Evolutionary conservation across 441 rosid species (phyloP).

Genomic region (Croton laevigatus): DNA sequence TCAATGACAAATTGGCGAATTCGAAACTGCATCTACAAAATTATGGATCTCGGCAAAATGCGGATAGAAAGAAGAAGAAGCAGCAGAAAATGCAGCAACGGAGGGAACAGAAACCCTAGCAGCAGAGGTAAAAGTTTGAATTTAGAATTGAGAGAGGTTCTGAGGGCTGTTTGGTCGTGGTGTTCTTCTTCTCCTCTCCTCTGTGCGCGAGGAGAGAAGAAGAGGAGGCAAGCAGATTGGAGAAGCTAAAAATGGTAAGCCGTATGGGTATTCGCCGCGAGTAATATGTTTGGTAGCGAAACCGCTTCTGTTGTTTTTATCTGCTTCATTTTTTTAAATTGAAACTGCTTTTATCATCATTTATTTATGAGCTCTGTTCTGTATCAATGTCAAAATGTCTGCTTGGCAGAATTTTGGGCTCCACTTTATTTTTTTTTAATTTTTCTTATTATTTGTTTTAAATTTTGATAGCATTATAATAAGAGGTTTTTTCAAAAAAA

Average conservation of each 20-base stretch:
- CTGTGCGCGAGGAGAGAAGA: slow-evolving; percentile 24
- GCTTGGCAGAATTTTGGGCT: background rate
- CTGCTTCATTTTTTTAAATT: background rate
- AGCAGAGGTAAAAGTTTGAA: background rate
- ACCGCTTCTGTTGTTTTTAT: background rate
- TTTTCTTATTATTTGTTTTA: no score
- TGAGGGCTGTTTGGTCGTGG: background rate
- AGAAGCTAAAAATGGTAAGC: slow-evolving; percentile 24
- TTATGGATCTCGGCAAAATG: slow-evolving; percentile 26
- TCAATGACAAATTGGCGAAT: slow-evolving; percentile 14
- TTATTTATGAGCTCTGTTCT: background rate
- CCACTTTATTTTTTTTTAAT: no score
- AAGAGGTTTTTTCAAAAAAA: no score
- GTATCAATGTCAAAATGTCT: background rate
- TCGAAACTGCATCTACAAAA: slow-evolving; percentile 1
- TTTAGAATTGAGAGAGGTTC: background rate
- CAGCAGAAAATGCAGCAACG: slow-evolving; percentile 3
- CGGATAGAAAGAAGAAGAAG: background rate
- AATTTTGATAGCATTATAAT: no score
- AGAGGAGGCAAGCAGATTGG: slow-evolving; percentile 16
- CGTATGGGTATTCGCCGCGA: background rate
- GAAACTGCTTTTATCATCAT: background rate
- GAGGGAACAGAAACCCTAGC: slow-evolving; percentile 22
- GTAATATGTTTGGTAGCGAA: background rate
- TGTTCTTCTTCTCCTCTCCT: slow-evolving; percentile 18